phyloP scores from a whole-genome alignment of 2,329 filamentous ascomycete genomes.

The Ceratocystis diversiconidia region DNA sequence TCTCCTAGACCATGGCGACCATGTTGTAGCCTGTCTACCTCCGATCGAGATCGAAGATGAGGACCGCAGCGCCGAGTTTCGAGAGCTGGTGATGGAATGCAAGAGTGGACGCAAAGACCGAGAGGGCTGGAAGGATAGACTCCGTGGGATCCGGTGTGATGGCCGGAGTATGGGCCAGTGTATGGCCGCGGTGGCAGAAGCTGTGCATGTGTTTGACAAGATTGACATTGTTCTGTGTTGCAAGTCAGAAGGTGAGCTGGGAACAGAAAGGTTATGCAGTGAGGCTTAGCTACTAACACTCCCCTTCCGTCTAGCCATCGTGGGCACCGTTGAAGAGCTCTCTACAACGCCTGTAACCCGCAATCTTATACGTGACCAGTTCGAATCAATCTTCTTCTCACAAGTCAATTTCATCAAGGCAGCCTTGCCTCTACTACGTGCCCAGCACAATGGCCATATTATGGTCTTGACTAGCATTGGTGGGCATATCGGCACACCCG shows the following conservation, averaged over 20 bases:
- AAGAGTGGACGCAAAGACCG: constrained; percentile 48
- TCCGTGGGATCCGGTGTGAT: constrained; percentile 52
- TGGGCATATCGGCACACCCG: constrained; percentile 83
- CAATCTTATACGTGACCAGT: constrained; percentile 75
- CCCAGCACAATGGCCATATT: constrained; percentile 74
- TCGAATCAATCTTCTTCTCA: constrained; percentile 88
- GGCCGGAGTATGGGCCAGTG: constrained; percentile 53
- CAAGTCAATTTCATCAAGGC: constrained; percentile 94
- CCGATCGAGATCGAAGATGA: constrained; percentile 67
- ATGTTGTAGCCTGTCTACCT: constrained; percentile 70
- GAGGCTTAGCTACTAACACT: neutral
- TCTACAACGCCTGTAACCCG: constrained; percentile 57
- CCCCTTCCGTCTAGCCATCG: constrained; percentile 43
- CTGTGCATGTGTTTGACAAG: constrained; percentile 67
- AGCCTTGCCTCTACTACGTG: constrained; percentile 62
- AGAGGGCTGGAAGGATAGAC: constrained; percentile 67
- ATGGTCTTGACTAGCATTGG: constrained; percentile 81
- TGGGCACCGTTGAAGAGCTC: constrained; percentile 85
- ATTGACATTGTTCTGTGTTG: constrained; percentile 87
- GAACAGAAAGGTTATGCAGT: neutral
- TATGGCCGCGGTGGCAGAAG: constrained; percentile 74
- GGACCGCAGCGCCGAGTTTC: constrained; percentile 62
- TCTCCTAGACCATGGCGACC: constrained; percentile 81
- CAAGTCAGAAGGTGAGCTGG: constrained; percentile 58
- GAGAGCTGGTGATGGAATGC: constrained; percentile 59